Evolutionary conservation across 2,329 filamentous ascomycete genomes (phyloP).

Genomic region (Dryadomyces quercus-mongolicae): DNA sequence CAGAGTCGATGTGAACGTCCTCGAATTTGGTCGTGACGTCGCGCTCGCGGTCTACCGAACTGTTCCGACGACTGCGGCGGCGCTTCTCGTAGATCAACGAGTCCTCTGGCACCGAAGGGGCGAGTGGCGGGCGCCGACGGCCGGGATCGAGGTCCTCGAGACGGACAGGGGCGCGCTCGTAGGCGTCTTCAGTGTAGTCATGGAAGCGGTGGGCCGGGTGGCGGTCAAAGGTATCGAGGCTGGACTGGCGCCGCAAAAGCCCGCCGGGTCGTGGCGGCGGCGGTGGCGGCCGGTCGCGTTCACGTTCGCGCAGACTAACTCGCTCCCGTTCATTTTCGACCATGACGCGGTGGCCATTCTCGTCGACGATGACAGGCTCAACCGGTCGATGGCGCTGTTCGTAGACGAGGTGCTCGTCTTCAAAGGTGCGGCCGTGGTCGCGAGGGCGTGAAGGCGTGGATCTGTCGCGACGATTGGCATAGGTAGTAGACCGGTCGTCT

Average conservation of each 20-base stretch:
- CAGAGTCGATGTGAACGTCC: conserved; percentile 37
- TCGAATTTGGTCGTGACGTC: neutral
- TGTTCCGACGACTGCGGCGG: neutral
- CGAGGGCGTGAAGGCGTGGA: conserved; percentile 18
- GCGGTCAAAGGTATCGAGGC: conserved; percentile 81
- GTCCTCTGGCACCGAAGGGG: conserved; percentile 15
- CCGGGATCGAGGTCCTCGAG: conserved; percentile 45
- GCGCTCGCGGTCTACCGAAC: conserved; percentile 5
- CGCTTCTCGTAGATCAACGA: conserved; percentile 25
- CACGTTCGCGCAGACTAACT: neutral
- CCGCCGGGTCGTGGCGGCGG: conserved; percentile 45
- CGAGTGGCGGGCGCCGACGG: conserved; percentile 13
- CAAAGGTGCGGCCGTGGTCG: conserved; percentile 27
- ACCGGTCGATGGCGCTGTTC: conserved; percentile 40
- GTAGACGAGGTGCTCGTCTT: conserved; percentile 31
- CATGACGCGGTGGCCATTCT: conserved; percentile 36
- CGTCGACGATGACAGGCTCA: conserved; percentile 6
- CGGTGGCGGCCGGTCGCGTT: conserved; percentile 26
- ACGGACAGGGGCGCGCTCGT: conserved; percentile 23
- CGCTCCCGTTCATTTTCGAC: neutral
- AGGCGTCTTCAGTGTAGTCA: conserved; percentile 18
- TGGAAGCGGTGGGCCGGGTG: conserved; percentile 31
- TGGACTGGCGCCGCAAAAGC: conserved; percentile 71
- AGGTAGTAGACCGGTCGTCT: conserved; percentile 1
- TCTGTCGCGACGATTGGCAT: neutral